Conservation (phyloP, 768 basidiomycete genomes). For the Mrakia frigida region DNA sequence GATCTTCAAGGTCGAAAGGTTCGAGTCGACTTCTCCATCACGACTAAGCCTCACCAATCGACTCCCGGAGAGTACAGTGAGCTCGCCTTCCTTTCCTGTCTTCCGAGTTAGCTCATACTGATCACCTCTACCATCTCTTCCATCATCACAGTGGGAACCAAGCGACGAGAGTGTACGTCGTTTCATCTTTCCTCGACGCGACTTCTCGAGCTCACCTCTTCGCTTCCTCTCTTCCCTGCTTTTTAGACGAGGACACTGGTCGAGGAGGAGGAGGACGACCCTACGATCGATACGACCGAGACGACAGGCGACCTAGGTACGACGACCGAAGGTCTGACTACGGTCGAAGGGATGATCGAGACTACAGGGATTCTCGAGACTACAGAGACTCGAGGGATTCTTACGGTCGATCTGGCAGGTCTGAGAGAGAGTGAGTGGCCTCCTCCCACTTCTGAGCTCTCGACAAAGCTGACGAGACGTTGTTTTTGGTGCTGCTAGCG, state of each 20-base stretch:
- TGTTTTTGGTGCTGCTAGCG: not conserved
- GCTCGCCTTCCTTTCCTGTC: constrained; percentile 39
- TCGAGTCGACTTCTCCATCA: constrained; percentile 94
- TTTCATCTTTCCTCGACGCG: not conserved
- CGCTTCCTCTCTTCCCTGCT: too few relatives aligned
- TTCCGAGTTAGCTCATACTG: not conserved
- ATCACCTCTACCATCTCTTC: not conserved
- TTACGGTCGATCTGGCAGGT: not conserved
- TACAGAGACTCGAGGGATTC: constrained; percentile 8
- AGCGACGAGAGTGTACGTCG: constrained; percentile 17
- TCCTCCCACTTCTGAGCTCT: not conserved
- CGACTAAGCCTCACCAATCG: constrained; percentile 85
- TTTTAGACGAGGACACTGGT: constrained; percentile 11
- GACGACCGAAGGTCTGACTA: constrained; percentile 47
- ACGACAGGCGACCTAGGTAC: constrained; percentile 29
- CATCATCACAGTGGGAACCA: not conserved
- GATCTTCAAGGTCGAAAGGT: constrained; percentile 93
- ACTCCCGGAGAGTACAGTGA: constrained; percentile 98
- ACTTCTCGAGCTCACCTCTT: not conserved
- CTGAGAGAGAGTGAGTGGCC: constrained; percentile 16
- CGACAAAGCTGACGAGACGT: not conserved
- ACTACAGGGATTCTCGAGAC: constrained; percentile 47
- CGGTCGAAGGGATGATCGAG: constrained; percentile 65
- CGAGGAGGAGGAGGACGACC: constrained; percentile 25
- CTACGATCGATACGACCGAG: constrained; percentile 27